Conservation (phyloP, 2,329 filamentous ascomycete genomes). For the Rutstroemia sp. region DNA sequence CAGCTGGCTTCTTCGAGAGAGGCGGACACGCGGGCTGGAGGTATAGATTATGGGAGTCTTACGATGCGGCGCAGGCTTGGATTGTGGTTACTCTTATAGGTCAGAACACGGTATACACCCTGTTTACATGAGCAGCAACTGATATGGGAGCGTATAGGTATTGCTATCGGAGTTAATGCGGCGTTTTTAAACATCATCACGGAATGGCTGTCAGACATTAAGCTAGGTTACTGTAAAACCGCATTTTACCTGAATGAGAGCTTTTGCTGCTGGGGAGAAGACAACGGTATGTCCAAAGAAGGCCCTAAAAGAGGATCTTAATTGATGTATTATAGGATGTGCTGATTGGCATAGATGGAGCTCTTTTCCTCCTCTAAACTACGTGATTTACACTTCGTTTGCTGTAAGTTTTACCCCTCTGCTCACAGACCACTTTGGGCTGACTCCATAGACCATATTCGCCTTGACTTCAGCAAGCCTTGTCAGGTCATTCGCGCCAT, state of each 20-base stretch:
- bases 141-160: constrained; percentile 37
- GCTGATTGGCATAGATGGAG: constrained; percentile 88
- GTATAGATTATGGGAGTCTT: constrained; percentile 73
- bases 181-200: constrained; percentile 91
- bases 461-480: constrained; percentile 75
- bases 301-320: not conserved
- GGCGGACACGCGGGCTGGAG: constrained; percentile 68
- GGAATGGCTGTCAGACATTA: constrained; percentile 94
- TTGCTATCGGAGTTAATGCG: constrained; percentile 88
- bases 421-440: not conserved
- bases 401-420: constrained; percentile 46
- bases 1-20: constrained; percentile 61
- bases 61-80: constrained; percentile 96
- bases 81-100: constrained; percentile 90
- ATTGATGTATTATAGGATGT: constrained; percentile 52
- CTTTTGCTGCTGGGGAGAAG: constrained; percentile 97
- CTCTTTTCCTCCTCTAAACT: constrained; percentile 69
- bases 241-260: constrained; percentile 95
- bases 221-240: constrained; percentile 90
- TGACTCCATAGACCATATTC: constrained; percentile 55
- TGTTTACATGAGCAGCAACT: constrained; percentile 6
- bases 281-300: constrained; percentile 52
- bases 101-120: constrained; percentile 15
- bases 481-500: constrained; percentile 88
- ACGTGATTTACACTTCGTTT: constrained; percentile 80